A percentile compares a stretch with the other conserved stretches of the same genome.
These are phyloP conservation scores for Incumbomyces lentus DNA, from an alignment of 2,329 filamentous ascomycete genomes.

Conservation along the genomic window DNA sequence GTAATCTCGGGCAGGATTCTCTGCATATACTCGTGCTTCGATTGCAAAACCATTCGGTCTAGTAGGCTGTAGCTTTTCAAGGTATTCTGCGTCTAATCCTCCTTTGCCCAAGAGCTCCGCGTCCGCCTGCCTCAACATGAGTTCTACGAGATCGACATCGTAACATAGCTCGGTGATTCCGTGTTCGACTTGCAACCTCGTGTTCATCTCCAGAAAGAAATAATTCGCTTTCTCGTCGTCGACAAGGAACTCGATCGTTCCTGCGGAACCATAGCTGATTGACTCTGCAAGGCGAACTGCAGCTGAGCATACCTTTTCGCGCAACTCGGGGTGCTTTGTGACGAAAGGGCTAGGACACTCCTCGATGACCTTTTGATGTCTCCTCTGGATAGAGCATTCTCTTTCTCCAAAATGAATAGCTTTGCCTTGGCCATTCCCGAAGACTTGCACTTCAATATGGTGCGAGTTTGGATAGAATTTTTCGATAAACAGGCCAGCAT, in stretches of 20 bases:
- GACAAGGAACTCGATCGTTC: slow-evolving; percentile 83
- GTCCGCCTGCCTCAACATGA: slow-evolving; percentile 49
- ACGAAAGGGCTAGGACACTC: slow-evolving; percentile 72
- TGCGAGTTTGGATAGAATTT: slow-evolving; percentile 68
- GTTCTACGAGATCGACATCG: slow-evolving; percentile 42
- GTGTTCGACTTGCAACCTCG: slow-evolving; percentile 49
- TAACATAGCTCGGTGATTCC: slow-evolving; percentile 49
- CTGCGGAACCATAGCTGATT: slow-evolving; percentile 66
- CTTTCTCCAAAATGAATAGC: slow-evolving; percentile 78
- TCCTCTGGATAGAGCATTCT: slow-evolving; percentile 76
- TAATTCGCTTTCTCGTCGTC: slow-evolving; percentile 73
- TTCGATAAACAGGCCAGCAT: slow-evolving; percentile 76
- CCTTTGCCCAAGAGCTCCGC: slow-evolving; percentile 36
- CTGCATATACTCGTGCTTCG: slow-evolving; percentile 46
- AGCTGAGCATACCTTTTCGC: slow-evolving; percentile 51
- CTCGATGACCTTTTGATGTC: slow-evolving; percentile 86
- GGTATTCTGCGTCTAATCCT: slow-evolving; percentile 32
- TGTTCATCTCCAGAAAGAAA: slow-evolving; percentile 56
- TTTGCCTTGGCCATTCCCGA: slow-evolving; percentile 69
- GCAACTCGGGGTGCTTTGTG: slow-evolving; percentile 45
- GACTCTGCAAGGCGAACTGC: slow-evolving; percentile 57
- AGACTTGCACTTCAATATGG: slow-evolving; percentile 85
- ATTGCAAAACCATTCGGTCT: slow-evolving; percentile 40
- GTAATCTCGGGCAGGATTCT: slow-evolving; percentile 50
- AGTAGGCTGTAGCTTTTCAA: slow-evolving; percentile 33